A percentile compares a stretch with the other conserved stretches of the same genome.
Conservation (phyloP, 2,329 filamentous ascomycete genomes). For the Claviceps sorghi region DNA sequence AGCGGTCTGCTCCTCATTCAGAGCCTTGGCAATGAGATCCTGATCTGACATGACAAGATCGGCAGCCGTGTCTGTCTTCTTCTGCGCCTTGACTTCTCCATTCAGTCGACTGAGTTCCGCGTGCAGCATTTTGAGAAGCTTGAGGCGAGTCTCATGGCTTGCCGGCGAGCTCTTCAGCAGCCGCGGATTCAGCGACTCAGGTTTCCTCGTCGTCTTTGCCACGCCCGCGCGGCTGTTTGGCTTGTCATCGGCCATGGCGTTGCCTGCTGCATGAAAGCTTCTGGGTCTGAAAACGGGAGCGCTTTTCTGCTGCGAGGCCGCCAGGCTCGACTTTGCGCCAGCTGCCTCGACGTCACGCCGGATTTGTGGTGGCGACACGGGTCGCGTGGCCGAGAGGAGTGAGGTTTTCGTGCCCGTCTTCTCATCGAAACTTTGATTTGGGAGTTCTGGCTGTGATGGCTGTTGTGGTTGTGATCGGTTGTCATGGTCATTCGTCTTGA, state of each 20-base stretch:
- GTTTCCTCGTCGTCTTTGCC: constrained; percentile 9
- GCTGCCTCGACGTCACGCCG: constrained; percentile 7
- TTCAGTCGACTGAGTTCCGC: constrained; percentile 54
- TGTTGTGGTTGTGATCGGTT: not conserved
- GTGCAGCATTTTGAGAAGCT: constrained; percentile 49
- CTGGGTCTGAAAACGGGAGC: not conserved
- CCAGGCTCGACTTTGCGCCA: not conserved
- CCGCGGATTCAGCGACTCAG: constrained; percentile 52
- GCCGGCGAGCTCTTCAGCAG: constrained; percentile 44
- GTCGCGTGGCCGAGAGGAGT: constrained; percentile 12
- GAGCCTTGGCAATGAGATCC: constrained; percentile 50
- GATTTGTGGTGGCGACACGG: constrained; percentile 21
- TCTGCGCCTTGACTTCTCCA: constrained; percentile 38
- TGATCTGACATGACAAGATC: constrained; percentile 45
- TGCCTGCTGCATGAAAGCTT: not conserved
- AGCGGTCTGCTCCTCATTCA: constrained; percentile 66
- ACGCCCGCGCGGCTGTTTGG: not conserved
- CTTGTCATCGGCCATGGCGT: not conserved
- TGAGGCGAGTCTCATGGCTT: constrained; percentile 39
- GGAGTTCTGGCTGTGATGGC: not conserved
- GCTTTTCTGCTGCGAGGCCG: not conserved
- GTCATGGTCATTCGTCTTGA: constrained; percentile 12
- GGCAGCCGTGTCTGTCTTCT: constrained; percentile 22
- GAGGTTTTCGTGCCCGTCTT: not conserved
- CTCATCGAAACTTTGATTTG: not conserved